Base-by-base conservation (phyloP, 768 basidiomycete genomes). In the Termitomyces eurrhizus region DNA sequence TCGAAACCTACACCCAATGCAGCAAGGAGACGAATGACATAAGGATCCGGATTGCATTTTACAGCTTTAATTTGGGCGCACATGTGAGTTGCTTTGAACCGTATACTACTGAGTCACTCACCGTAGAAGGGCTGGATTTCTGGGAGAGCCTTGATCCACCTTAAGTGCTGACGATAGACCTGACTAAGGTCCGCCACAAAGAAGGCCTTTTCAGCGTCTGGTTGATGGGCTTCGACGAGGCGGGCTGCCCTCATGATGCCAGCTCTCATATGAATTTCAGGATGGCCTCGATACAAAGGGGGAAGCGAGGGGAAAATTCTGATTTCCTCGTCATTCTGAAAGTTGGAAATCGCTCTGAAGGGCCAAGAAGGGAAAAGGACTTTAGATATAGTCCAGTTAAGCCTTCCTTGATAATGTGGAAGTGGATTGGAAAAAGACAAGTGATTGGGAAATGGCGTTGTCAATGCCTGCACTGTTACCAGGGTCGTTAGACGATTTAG, bases 21-120 rank as follows among this genome's bases (percentile, higher is more conserved):
- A 16, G 93, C 92, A 46, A 99, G 84, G 54, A 99, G 83, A 60
- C 94, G 88, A 54, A 98, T 80, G 59, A 99, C 87, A 69, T 93
- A 93, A 4, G 95, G 94, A 69, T 98, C 96, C 21, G 97, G 96
- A 78, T 99, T 99, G 76, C 94, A 97, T 78, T 99, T 99, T 69
- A 98, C 86, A 61, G 97, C 94, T 94, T 71, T 64, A 67, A 69
- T 64, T 57, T 60, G 60, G 45, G 45, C 55, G 52, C 33, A 57
- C 59, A 49, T 54, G n/a, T 60, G 49, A 56, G 39, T 54, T 29
- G 29, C 11, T 14, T 36, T 21, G n/a, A 59, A 58, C 11, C n/a
- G 18, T 24, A 52, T 52, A 21, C 29, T 49, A 18, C 13, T n/a
- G 58, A 12, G 48, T 58, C 52, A 77, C 87, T 60, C 63, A 93